phyloP scores from a whole-genome alignment of 352 stramenopile genomes.

The Globisporangium heterothallicum region DNA sequence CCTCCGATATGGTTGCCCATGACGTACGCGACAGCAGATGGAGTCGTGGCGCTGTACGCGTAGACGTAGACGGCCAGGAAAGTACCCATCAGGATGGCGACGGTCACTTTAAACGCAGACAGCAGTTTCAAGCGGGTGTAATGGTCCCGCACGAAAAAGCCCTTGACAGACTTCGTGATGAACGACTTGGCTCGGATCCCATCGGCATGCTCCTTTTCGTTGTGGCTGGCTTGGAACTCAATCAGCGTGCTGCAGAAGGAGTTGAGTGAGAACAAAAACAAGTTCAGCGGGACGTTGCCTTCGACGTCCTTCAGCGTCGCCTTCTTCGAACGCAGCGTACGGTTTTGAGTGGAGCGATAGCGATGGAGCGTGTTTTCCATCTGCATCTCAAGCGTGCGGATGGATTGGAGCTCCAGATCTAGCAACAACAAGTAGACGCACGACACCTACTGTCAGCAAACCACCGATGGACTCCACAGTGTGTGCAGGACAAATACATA shows the following conservation, averaged over 20 bases:
- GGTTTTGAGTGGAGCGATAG: conserved; percentile 58
- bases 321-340: conserved; percentile 41
- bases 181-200: conserved; percentile 46
- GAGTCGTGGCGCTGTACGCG: conserved; percentile 59
- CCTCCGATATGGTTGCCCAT: conserved; percentile 77
- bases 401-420: conserved; percentile 48
- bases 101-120: conserved; percentile 44
- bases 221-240: conserved; percentile 60
- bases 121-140: conserved; percentile 38
- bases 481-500: too few species aligned
- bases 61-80: conserved; percentile 75
- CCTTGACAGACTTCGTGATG: conserved; percentile 33
- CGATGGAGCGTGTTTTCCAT: conserved; percentile 65
- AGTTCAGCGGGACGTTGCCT: conserved; percentile 74
- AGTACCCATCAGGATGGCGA: conserved; percentile 57
- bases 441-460: too few species aligned
- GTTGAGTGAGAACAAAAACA: conserved; percentile 82
- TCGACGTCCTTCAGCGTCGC: conserved; percentile 63
- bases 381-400: conserved; percentile 43
- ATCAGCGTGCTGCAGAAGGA: conserved; percentile 78
- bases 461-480: too few species aligned
- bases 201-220: conserved; percentile 48
- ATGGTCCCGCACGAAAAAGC: conserved; percentile 42
- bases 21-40: conserved; percentile 60
- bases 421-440: conserved; percentile 2